Evolutionary conservation across 2,329 filamentous ascomycete species (phyloP).

Genomic region (Sarocladium kiliense): DNA sequence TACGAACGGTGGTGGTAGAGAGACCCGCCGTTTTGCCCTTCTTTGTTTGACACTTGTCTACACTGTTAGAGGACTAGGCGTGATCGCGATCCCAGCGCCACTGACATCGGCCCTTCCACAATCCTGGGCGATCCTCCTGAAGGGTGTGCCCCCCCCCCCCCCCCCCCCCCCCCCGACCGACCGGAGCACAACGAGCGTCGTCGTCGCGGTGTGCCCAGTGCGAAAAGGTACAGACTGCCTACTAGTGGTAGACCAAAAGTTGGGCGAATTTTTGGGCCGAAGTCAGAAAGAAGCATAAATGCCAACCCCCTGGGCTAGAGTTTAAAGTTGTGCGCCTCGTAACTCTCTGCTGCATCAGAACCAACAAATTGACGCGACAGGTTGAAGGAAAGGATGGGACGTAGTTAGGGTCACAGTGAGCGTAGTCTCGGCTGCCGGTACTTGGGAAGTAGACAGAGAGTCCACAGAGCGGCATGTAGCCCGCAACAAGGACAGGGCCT

Average conservation of each 20-base stretch:
- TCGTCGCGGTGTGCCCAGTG: too few relatives aligned
- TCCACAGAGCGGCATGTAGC: neutral
- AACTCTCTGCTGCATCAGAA: neutral
- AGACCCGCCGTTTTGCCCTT: neutral
- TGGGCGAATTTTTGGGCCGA: neutral
- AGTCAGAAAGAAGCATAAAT: conserved; percentile 6
- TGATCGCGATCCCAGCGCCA: conserved; percentile 6
- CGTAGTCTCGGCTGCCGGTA: neutral
- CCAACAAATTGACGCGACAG: neutral
- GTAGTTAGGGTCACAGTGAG: neutral
- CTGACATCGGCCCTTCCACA: conserved; percentile 20
- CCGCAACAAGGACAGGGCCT: neutral
- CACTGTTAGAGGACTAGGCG: too few relatives aligned
- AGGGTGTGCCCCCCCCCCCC: neutral
- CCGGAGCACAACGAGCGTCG: neutral
- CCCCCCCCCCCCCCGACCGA: neutral
- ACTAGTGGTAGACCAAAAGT: neutral
- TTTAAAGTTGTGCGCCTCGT: neutral
- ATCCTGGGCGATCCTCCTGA: neutral
- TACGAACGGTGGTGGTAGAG: neutral
- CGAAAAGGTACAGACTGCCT: neutral
- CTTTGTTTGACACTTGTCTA: too few relatives aligned
- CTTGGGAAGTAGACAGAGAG: neutral
- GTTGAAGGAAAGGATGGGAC: neutral
- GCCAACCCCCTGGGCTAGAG: conserved; percentile 7